Evolutionary conservation across 495 filamentous ascomycete genomes (phyloP).

Genomic region (Aspergillus baeticus): DNA sequence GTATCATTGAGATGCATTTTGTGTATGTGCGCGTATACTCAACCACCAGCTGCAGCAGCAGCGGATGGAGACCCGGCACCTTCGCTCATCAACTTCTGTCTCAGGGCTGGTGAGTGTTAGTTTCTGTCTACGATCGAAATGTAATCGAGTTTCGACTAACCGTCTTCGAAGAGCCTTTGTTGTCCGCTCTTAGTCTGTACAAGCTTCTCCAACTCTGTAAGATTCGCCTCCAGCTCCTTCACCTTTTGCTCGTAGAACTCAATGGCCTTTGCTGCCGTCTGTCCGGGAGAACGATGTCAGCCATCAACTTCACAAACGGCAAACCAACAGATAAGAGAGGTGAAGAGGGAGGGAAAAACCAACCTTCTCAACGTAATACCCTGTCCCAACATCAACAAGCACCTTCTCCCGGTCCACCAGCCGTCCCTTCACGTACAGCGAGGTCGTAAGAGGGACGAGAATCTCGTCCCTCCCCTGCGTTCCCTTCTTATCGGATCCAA

Average conservation of each 20-base stretch:
- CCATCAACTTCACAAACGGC: background rate
- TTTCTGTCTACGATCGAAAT: background rate
- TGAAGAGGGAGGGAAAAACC: background rate
- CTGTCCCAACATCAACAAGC: constrained; percentile 93
- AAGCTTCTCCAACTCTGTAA: constrained; percentile 84
- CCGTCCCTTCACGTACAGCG: constrained; percentile 86
- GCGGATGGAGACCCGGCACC: constrained; percentile 29
- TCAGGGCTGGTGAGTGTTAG: constrained; percentile 37
- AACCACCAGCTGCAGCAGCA: constrained; percentile 30
- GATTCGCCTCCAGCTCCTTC: constrained; percentile 71
- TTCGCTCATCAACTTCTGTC: constrained; percentile 48
- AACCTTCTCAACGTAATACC: constrained; percentile 95
- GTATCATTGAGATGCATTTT: no score
- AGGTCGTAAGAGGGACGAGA: constrained; percentile 87
- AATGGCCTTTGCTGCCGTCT: constrained; percentile 70
- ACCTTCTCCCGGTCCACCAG: constrained; percentile 77
- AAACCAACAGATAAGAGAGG: background rate
- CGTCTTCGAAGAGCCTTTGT: constrained; percentile 83
- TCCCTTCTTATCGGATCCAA: constrained; percentile 38
- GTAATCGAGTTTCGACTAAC: constrained; percentile 42
- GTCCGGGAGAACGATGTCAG: background rate
- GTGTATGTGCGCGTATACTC: background rate
- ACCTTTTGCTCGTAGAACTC: constrained; percentile 87
- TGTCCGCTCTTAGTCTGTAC: constrained; percentile 82
- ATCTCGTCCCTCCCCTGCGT: constrained; percentile 52